Conservation (phyloP, 2,329 filamentous ascomycete species). For the Aschersonia sp. region DNA sequence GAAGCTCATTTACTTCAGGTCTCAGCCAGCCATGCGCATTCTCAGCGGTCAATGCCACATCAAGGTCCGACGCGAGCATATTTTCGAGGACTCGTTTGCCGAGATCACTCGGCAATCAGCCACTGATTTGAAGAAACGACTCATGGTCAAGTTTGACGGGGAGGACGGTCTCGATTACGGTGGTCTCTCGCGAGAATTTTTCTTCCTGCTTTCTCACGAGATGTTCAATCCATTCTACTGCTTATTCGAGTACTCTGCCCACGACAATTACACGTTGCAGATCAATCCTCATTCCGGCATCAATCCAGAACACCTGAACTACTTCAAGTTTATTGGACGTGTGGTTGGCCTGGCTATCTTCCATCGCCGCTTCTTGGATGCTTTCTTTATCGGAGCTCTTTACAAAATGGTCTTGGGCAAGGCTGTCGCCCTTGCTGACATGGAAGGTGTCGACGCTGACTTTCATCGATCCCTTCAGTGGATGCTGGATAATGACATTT, state of each 20-base stretch:
- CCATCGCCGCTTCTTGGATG: constrained; percentile 92
- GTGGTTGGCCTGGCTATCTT: constrained; percentile 96
- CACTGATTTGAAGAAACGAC: constrained; percentile 87
- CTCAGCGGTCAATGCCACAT: constrained; percentile 95
- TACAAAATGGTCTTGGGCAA: constrained; percentile 99
- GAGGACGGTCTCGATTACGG: constrained; percentile 97
- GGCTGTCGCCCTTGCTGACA: constrained; percentile 79
- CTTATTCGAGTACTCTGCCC: constrained; percentile 96
- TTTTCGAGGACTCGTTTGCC: constrained; percentile 97
- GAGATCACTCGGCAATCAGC: constrained; percentile 96
- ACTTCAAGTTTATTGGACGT: constrained; percentile 98
- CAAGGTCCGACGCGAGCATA: constrained; percentile 90
- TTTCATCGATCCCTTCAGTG: constrained; percentile 93
- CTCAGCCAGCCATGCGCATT: constrained; percentile 89
- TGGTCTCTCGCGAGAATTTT: constrained; percentile 95
- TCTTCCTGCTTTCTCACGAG: constrained; percentile 96
- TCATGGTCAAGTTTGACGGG: constrained; percentile 99
- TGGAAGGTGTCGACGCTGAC: constrained; percentile 98
- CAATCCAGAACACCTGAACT: constrained; percentile 97
- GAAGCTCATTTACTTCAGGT: constrained; percentile 98
- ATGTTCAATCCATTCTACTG: constrained; percentile 99
- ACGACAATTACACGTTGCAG: constrained; percentile 99
- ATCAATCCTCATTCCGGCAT: constrained; percentile 99
- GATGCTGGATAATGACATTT: constrained; percentile 96
- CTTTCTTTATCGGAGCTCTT: constrained; percentile 96